phyloP scores from a whole-genome alignment of 306 rosid species.

The Senna tora region DNA sequence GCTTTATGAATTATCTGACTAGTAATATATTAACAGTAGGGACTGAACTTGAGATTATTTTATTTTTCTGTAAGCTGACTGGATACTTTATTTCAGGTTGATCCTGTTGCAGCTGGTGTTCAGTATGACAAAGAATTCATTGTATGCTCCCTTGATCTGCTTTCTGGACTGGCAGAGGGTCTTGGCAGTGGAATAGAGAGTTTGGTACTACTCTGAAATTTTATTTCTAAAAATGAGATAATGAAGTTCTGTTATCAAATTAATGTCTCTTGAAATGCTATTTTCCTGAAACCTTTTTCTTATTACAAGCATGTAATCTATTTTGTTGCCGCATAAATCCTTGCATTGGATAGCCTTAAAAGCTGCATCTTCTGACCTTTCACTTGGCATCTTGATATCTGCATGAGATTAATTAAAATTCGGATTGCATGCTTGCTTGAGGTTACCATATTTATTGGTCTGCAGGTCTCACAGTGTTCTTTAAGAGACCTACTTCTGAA shows the following conservation, averaged over 20 bases:
- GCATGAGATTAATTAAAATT: slow-evolving; percentile 16
- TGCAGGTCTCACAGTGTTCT: slow-evolving; percentile 85
- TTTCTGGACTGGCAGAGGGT: slow-evolving; percentile 98
- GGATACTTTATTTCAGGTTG: slow-evolving; percentile 65
- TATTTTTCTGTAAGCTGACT: slow-evolving; percentile 28
- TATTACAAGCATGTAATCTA: neutral
- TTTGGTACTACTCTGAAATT: slow-evolving; percentile 63
- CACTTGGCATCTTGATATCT: slow-evolving; percentile 28
- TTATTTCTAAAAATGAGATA: slow-evolving; percentile 18
- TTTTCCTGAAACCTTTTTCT: slow-evolving; percentile 19
- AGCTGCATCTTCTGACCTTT: slow-evolving; percentile 26
- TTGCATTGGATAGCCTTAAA: slow-evolving; percentile 19
- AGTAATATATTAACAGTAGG: slow-evolving; percentile 2
- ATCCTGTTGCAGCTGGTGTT: slow-evolving; percentile 79
- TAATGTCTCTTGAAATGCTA: slow-evolving; percentile 29
- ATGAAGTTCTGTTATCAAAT: slow-evolving; percentile 15
- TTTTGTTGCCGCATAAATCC: neutral
- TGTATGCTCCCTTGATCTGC: slow-evolving; percentile 96
- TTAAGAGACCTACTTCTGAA: slow-evolving; percentile 83
- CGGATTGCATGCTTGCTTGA: slow-evolving; percentile 33
- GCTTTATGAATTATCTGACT: slow-evolving; percentile 13
- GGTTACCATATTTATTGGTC: slow-evolving; percentile 21
- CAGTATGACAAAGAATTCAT: slow-evolving; percentile 92
- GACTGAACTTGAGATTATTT: slow-evolving; percentile 33
- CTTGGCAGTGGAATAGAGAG: slow-evolving; percentile 99